Conservation (phyloP, 495 filamentous ascomycete species). For the Tuber melanosporum region DNA sequence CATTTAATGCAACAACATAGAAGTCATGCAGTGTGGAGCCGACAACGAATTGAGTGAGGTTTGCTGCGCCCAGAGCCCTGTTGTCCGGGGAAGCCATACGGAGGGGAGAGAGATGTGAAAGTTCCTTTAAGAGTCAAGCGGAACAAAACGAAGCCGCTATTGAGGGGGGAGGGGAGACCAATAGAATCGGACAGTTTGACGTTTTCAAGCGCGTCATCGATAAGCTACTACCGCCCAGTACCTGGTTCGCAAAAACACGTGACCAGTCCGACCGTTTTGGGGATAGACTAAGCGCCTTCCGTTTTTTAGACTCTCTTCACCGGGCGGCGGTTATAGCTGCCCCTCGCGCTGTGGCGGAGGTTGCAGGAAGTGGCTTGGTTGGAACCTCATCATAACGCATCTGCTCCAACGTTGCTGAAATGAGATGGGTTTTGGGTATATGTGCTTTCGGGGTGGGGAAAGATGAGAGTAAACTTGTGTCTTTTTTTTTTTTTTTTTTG, state of each 20-base stretch:
- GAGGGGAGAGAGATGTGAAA: not conserved
- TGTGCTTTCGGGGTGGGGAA: not conserved
- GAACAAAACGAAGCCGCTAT: not conserved
- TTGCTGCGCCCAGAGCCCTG: not conserved
- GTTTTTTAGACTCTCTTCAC: not conserved
- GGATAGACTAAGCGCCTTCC: not conserved
- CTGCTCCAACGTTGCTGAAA: not conserved
- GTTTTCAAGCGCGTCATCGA: not conserved
- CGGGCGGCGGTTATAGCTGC: not conserved
- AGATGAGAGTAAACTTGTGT: not conserved
- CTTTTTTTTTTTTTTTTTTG: not conserved
- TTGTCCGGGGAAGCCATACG: not conserved
- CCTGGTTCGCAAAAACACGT: not conserved
- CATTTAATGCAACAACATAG: not conserved
- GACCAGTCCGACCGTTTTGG: not conserved
- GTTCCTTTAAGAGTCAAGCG: not conserved
- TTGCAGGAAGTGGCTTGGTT: conserved; percentile 1
- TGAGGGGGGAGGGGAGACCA: not conserved
- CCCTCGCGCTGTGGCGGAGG: not conserved
- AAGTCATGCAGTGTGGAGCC: not conserved
- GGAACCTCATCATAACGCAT: not conserved
- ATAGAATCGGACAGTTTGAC: not conserved
- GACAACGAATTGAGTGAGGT: not conserved
- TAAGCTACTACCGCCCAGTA: not conserved
- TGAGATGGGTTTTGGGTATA: not conserved